phyloP scores from a whole-genome alignment of 1,284 basidiomycete species.

The Sporisorium reilianum region DNA sequence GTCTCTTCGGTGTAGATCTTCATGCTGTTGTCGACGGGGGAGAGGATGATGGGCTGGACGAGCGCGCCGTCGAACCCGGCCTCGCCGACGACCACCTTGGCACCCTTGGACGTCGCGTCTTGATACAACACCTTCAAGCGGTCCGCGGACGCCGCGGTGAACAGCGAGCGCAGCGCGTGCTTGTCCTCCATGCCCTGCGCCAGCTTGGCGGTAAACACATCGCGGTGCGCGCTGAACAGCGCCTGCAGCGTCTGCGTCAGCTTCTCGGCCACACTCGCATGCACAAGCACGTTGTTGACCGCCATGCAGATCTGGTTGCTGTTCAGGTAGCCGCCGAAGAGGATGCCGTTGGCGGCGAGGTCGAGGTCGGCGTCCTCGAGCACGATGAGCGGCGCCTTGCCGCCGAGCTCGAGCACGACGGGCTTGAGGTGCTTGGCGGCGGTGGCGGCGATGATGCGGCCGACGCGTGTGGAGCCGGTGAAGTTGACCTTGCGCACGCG shows the following conservation, averaged over 20 bases:
- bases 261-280: conserved; percentile 69
- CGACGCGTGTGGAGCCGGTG: conserved; percentile 76
- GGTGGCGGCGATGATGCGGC: conserved; percentile 85
- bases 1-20: conserved; percentile 73
- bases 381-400: conserved; percentile 72
- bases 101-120: conserved; percentile 74
- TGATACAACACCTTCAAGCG: conserved; percentile 73
- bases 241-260: conserved; percentile 71
- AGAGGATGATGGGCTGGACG: conserved; percentile 75
- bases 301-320: conserved; percentile 81
- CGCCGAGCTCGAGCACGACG: conserved; percentile 71
- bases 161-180: conserved; percentile 71
- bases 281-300: conserved; percentile 77
- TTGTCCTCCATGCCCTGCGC: conserved; percentile 29
- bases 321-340: conserved; percentile 74
- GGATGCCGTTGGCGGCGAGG: conserved; percentile 72
- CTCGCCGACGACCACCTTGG: conserved; percentile 73
- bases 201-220: conserved; percentile 44
- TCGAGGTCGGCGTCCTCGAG: conserved; percentile 76
- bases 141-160: conserved; percentile 73
- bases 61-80: conserved; percentile 70
- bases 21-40: conserved; percentile 73
- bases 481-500: conserved; percentile 72
- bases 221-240: conserved; percentile 71
- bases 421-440: conserved; percentile 82